Evolutionary conservation across 2,329 filamentous ascomycete species (phyloP).

Genomic region (Botryotinia globosa): DNA sequence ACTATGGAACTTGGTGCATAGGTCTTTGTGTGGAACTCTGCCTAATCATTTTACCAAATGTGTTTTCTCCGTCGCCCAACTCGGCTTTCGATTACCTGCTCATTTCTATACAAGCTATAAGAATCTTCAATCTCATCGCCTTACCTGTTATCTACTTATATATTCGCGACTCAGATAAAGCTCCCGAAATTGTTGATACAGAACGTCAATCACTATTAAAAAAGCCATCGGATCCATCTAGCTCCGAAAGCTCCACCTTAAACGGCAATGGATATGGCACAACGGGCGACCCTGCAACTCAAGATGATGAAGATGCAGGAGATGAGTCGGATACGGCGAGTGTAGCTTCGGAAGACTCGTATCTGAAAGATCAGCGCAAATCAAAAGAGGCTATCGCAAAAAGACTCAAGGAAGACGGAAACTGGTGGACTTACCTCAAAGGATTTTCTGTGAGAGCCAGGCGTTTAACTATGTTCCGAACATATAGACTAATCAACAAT

Average conservation of each 20-base stretch:
- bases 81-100: constrained; percentile 31
- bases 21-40: constrained; percentile 55
- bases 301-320: constrained; percentile 24
- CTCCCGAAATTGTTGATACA: constrained; percentile 46
- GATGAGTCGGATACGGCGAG: constrained; percentile 25
- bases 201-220: constrained; percentile 59
- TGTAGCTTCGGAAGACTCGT: constrained; percentile 51
- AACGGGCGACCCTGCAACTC: constrained; percentile 25
- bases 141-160: constrained; percentile 38
- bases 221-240: constrained; percentile 41
- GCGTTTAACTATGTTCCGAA: neutral
- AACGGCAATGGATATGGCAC: constrained; percentile 34
- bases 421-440: constrained; percentile 74
- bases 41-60: constrained; percentile 43
- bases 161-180: constrained; percentile 33
- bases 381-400: constrained; percentile 61
- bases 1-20: constrained; percentile 60
- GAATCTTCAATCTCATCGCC: constrained; percentile 39
- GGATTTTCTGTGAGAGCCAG: constrained; percentile 55
- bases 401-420: constrained; percentile 69
- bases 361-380: constrained; percentile 52
- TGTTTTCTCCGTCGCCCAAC: constrained; percentile 26
- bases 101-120: constrained; percentile 32
- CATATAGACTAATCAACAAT: constrained; percentile 4
- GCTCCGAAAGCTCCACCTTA: constrained; percentile 27